Base-by-base conservation (phyloP, 2,329 filamentous ascomycete genomes). In the Volutella citrinella region DNA sequence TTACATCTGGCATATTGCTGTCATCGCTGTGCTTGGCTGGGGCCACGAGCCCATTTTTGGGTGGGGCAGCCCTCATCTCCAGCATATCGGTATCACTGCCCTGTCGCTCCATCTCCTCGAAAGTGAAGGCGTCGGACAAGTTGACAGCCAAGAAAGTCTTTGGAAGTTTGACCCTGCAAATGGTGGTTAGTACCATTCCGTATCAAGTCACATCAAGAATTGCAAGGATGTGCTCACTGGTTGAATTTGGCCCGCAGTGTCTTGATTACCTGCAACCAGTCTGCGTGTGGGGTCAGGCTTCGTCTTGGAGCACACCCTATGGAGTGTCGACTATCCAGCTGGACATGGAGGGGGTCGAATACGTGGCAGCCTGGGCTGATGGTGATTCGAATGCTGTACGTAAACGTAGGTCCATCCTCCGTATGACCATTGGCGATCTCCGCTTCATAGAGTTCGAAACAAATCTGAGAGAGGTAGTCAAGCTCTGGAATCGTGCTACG, bases 231-330 rank as follows among this genome's bases (percentile, higher is more conserved):
- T 38, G 72, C 84, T 68, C 74, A 91, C 85, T 89, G 89, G 56
- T 95, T 87, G 57, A 98, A 97, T 55, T 95, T 97, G 30, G 87
- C 91, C 47, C 90, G 80, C 45, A 98, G 69, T 3, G 90, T 97
- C 65, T 95, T 90, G 48, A 98, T 87, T n/a, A 98, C 87, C 52
- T 91, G 80, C 64, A 94, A 91, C 91, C 93, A 98, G 61, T 98
- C 87, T 22, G 82, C 81, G 64, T 98, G 94, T 4, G 87, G 78
- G 4, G 91, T 97, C 52, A 98, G 68, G 56, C 87, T 94, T 43
- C 93, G 76, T 44, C 90, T 75, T n/a, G 88, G 89, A 7, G 91
- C 88, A 58, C 87, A 95, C 24, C 91, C 90, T 52, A 98, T 98
- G 61, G 89, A 94, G 61, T 98, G 93, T 52, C 93, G 87, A 51